Evolutionary conservation across 2,329 filamentous ascomycete genomes (phyloP).

Genomic region (Neonectria neomacrospora): DNA sequence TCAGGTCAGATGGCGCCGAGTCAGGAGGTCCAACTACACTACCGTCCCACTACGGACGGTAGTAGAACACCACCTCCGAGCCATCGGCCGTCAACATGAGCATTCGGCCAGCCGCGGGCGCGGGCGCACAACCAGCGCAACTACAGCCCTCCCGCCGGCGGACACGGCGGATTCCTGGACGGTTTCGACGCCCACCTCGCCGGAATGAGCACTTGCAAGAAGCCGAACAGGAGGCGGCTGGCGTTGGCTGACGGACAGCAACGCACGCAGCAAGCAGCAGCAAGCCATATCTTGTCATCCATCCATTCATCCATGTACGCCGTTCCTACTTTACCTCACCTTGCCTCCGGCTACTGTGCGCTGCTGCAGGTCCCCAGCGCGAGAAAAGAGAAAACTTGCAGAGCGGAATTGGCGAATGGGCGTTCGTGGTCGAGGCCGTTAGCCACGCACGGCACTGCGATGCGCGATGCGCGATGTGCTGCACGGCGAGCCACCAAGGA

Average conservation of each 20-base stretch:
- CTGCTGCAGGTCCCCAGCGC: conserved; percentile 42
- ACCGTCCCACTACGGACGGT: conserved; percentile 18
- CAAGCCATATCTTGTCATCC: conserved; percentile 15
- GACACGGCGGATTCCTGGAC: conserved; percentile 27
- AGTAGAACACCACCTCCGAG: conserved; percentile 19
- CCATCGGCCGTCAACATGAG: conserved; percentile 11
- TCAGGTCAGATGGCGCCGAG: conserved; percentile 45
- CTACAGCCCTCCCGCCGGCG: conserved; percentile 3
- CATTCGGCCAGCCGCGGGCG: conserved; percentile 35
- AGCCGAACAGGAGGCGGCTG: conserved; percentile 21
- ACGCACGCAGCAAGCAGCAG: conserved; percentile 10
- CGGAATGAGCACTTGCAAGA: conserved; percentile 25
- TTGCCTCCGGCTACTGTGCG: conserved; percentile 35
- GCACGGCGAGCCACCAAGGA: conserved; percentile 35
- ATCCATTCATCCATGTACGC: not conserved
- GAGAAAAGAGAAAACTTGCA: conserved; percentile 47
- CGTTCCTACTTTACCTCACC: conserved; percentile 33
- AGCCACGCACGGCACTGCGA: conserved; percentile 39
- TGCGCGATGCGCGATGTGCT: conserved; percentile 30
- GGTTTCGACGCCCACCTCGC: conserved; percentile 17
- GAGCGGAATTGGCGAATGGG: conserved; percentile 42
- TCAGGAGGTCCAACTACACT: conserved; percentile 39
- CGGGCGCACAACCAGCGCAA: conserved; percentile 11
- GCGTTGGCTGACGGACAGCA: conserved; percentile 12
- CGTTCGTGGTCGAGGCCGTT: conserved; percentile 27